Conservation (phyloP, 2,329 filamentous ascomycete genomes). For the Fusarium nelsonii region DNA sequence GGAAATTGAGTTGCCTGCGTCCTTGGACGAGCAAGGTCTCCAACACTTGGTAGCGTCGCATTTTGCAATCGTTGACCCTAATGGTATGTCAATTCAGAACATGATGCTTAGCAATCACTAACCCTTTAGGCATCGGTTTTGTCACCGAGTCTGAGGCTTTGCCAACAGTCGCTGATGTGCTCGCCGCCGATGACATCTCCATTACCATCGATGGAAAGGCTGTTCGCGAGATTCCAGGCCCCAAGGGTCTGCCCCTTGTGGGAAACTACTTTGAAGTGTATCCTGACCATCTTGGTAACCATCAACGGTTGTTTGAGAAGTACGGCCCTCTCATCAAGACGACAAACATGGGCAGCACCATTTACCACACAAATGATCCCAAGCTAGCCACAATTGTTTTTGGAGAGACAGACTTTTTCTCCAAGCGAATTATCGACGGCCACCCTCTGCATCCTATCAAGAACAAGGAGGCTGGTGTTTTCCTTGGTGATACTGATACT, state of each 20-base stretch:
- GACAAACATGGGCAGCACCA: constrained; percentile 62
- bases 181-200: constrained; percentile 52
- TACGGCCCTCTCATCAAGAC: constrained; percentile 67
- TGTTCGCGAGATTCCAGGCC: constrained; percentile 64
- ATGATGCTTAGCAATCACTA: neutral
- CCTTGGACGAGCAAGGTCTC: constrained; percentile 54
- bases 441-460: constrained; percentile 62
- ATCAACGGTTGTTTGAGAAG: constrained; percentile 64
- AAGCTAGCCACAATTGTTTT: constrained; percentile 60
- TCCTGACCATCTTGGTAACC: constrained; percentile 69
- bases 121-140: constrained; percentile 55
- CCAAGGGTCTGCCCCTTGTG: constrained; percentile 61
- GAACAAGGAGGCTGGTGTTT: constrained; percentile 57
- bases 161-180: constrained; percentile 52
- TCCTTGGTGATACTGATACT: constrained; percentile 64
- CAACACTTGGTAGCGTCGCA: constrained; percentile 57
- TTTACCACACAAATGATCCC: constrained; percentile 66
- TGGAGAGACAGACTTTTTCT: constrained; percentile 64
- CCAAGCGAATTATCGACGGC: constrained; percentile 64
- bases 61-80: constrained; percentile 59
- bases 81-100: constrained; percentile 47
- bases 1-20: constrained; percentile 54
- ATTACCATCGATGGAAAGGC: constrained; percentile 63
- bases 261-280: constrained; percentile 68
- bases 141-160: constrained; percentile 50